Conservation (phyloP, 2,329 filamentous ascomycete species). For the Coccinonectria pachysandricola region DNA sequence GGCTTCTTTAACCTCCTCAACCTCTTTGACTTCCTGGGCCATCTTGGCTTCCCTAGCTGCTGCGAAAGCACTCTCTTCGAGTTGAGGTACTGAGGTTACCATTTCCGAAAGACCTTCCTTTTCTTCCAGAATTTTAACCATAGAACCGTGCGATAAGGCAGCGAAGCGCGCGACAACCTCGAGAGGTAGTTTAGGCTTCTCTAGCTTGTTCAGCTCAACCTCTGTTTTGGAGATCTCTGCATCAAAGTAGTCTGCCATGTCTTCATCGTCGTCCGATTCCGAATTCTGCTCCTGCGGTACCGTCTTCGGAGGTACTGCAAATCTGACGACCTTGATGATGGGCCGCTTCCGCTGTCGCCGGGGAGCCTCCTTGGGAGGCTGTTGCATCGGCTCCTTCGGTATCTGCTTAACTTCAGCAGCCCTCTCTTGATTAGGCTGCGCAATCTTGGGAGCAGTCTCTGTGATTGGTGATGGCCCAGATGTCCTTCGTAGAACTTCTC, state of each 20-base stretch:
- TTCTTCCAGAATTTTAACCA: slow-evolving; percentile 37
- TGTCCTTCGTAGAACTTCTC: slow-evolving; percentile 10
- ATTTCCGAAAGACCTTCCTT: slow-evolving; percentile 32
- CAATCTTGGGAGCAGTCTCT: slow-evolving; percentile 12
- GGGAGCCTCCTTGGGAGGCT: slow-evolving; percentile 7
- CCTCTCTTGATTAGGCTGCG: slow-evolving; percentile 4
- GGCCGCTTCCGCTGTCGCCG: slow-evolving; percentile 20
- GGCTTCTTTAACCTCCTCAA: neutral
- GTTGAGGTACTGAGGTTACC: slow-evolving; percentile 31
- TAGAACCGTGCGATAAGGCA: slow-evolving; percentile 36
- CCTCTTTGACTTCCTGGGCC: neutral
- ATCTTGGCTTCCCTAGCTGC: slow-evolving; percentile 7
- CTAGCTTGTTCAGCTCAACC: slow-evolving; percentile 36
- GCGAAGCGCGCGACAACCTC: slow-evolving; percentile 37
- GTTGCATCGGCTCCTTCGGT: slow-evolving; percentile 1
- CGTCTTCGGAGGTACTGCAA: slow-evolving; percentile 30
- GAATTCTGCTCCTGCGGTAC: slow-evolving; percentile 22
- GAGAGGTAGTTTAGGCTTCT: slow-evolving; percentile 28
- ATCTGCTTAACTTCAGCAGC: slow-evolving; percentile 7
- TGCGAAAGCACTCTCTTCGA: slow-evolving; percentile 2
- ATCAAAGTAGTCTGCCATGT: slow-evolving; percentile 47
- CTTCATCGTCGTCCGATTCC: slow-evolving; percentile 48
- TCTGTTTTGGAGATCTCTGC: slow-evolving; percentile 42
- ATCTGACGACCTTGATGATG: slow-evolving; percentile 24
- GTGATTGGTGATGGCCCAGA: slow-evolving; percentile 14